These are phyloP conservation scores for Hypoxylon sp. DNA, from an alignment of 2,329 filamentous ascomycete genomes.

Conservation along the genomic window DNA sequence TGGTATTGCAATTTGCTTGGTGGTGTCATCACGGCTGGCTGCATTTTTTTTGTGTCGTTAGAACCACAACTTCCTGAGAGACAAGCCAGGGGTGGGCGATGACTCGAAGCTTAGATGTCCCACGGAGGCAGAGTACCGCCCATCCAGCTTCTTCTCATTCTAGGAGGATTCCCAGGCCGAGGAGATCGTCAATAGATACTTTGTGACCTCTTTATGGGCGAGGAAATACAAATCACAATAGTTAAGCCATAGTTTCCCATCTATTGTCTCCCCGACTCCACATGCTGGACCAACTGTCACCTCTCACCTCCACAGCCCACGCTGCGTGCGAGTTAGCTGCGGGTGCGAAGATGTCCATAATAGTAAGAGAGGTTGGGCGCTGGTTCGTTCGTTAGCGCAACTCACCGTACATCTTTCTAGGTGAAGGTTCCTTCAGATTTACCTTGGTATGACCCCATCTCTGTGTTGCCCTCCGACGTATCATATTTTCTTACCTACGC, in stretches of 20 bases:
- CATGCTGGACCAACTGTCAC: constrained; percentile 26
- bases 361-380: constrained; percentile 22
- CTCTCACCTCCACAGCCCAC: constrained; percentile 28
- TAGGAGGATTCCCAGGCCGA: constrained; percentile 13
- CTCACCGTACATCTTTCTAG: constrained; percentile 23
- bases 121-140: constrained; percentile 38
- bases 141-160: constrained; percentile 25
- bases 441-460: constrained; percentile 47
- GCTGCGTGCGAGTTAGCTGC: constrained; percentile 27
- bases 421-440: constrained; percentile 38
- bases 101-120: constrained; percentile 55
- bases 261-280: constrained; percentile 28
- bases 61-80: constrained; percentile 49
- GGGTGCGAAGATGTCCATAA: constrained; percentile 18
- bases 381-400: constrained; percentile 16
- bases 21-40: constrained; percentile 51
- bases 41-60: constrained; percentile 53
- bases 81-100: constrained; percentile 48
- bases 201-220: constrained; percentile 3
- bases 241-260: constrained; percentile 24
- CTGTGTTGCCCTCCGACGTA: constrained; percentile 54
- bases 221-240: constrained; percentile 19
- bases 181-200: constrained; percentile 1
- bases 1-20: constrained; percentile 46
- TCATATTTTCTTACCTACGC: constrained; percentile 55